Base-by-base conservation (phyloP, 2,329 filamentous ascomycete genomes). In the Xylaria arbuscula region DNA sequence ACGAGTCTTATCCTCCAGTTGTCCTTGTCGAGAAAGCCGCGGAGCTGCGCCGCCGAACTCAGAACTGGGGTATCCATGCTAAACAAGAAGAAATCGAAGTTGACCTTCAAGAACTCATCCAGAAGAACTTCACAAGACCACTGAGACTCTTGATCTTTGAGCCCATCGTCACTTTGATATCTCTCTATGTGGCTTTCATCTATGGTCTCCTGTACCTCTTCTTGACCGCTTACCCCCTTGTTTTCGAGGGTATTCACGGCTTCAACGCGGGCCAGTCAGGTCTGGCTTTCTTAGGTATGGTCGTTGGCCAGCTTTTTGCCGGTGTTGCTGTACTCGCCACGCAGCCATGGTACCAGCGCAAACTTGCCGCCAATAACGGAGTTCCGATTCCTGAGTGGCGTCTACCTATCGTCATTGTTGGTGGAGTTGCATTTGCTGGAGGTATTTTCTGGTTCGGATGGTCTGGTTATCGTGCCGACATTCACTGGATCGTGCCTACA, bases 221-320 rank as follows among this genome's bases (percentile, higher is more conserved):
- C 83, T 84, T 97, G 61, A 94, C 93, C 0, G 92, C 93, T 0
- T 97, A 97, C 74, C 90, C 92, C 0, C 87, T 96, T 53, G 91
- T 97, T 56, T 97, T 96, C 81, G 84, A 90, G 69, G 83, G 85
- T 34, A 85, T 94, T 4, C 91, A 97, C 78, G 85, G 87, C 72
- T 91, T 95, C 82, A 88, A 82, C 40, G 75, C 85, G 1, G 94
- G 94, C 65, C 80, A 92, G 19, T 87, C 89, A 3, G 94, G 93
- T 1, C 85, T 97, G 5, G 89, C 93, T 5, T 97, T 94, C 79
- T 93, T 97, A 74, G 94, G 93, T 63, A 93, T 97, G 90, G 88
- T 96, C 60, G 75, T 84, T 9, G 93, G 93, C 55, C 87, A 93
- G 76, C 69, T 95, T 17, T 80, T 93, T 62, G 92, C 91, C 0